Evolutionary conservation across 2,329 filamentous ascomycete genomes (phyloP), one percentile per base, ranked within the genome.

Genomic region (Sclerotiophoma versabilis): DNA sequence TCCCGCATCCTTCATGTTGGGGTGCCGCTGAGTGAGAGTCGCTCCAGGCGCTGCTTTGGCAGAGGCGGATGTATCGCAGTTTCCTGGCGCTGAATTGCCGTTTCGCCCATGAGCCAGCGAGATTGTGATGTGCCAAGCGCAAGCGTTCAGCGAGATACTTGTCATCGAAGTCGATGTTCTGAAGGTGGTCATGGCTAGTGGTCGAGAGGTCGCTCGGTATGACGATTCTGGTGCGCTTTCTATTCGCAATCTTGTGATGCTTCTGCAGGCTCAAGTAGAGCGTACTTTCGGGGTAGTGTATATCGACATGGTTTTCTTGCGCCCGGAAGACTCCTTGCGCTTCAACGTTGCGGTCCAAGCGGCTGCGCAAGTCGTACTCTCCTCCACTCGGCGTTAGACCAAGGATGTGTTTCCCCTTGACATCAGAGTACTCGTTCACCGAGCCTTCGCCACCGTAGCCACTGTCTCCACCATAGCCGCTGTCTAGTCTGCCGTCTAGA

Each of bases 161-260:
- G 49, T 73, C 70, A 49, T 72, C 71, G 29, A 72, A 73, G 19
- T 68, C 64, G 10, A 62, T 20, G 29, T 44, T 44, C 12, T 34
- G 29, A 20, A 47, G 43, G 26, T 63, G 33, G 15, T 60, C 59
- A 6, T 62, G 51, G 53, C 62, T 62, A 3, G 63, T 26, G 4
- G 54, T 48, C 11, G 54, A 43, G 15, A 64, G 54, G 25, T 59
- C 58, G 14, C 45, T 43, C n/a, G 46, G 46, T 42, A 54, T 58
- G 45, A 39, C 6, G 17, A 50, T 54, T 15, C 29, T 49, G 2
- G 53, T 37, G 34, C 33, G 34, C 6, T 26, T n/a, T 14, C 42
- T 45, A 10, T 27, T 36, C 12, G 27, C 19, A 1, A 6, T n/a
- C 17, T 33, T 32, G 2, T 37, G 25, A 5, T 47, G 30, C 22